These are phyloP conservation scores for Stephanodiscus triporus DNA, from an alignment of 108 stramenopile genomes.

Conservation along the genomic window DNA sequence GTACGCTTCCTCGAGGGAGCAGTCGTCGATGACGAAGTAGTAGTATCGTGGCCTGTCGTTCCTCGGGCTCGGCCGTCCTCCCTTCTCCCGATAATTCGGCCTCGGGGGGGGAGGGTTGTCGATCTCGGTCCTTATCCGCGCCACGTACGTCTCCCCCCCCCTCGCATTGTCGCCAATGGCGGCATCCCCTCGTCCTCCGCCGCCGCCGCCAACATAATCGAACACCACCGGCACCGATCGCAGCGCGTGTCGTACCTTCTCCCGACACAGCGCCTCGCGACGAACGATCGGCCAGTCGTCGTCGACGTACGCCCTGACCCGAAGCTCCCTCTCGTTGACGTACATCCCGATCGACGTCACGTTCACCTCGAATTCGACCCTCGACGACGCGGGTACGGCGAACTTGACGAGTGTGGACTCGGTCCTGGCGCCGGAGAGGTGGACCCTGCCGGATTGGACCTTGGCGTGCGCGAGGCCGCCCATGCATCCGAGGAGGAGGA, in stretches of 20 bases:
- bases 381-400: constrained; percentile 53
- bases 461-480: constrained; percentile 38
- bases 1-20: constrained; percentile 66
- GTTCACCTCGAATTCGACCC: constrained; percentile 34
- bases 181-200: constrained; percentile 13
- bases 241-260: constrained; percentile 54
- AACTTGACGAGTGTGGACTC: constrained; percentile 75
- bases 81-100: neutral
- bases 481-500: neutral
- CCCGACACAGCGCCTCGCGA: constrained; percentile 59
- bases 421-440: constrained; percentile 64
- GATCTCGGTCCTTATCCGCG: constrained; percentile 6
- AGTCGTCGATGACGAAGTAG: constrained; percentile 81
- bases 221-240: constrained; percentile 41
- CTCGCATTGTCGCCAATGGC: too few species aligned
- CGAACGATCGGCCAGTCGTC: constrained; percentile 64
- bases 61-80: constrained; percentile 24
- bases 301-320: constrained; percentile 63
- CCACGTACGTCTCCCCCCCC: constrained; percentile 35
- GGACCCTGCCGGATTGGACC: constrained; percentile 55
- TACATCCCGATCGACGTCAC: constrained; percentile 60
- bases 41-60: constrained; percentile 63
- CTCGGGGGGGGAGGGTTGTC: constrained; percentile 24
- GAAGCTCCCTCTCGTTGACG: constrained; percentile 53
- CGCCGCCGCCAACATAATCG: constrained; percentile 38